Evolutionary conservation across 2,329 filamentous ascomycete genomes (phyloP).

Genomic region (Aspergillus brunneoviolaceus): DNA sequence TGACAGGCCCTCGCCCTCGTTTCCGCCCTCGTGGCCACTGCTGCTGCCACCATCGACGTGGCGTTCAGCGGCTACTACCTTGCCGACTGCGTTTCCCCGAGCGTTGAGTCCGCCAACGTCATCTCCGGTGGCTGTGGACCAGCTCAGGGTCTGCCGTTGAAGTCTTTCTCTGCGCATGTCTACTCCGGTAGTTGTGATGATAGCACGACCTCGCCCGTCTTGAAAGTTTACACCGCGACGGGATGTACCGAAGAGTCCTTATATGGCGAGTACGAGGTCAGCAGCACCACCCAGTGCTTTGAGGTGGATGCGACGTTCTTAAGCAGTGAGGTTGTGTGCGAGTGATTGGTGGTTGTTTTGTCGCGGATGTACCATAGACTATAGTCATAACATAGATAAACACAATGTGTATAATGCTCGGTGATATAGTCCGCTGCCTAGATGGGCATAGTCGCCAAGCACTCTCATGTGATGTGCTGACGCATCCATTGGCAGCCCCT

Average conservation of each 20-base stretch:
- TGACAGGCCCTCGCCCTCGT: neutral
- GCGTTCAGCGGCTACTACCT: conserved; percentile 5
- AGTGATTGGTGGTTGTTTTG: neutral
- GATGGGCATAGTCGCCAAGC: neutral
- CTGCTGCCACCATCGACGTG: neutral
- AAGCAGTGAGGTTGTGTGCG: conserved; percentile 4
- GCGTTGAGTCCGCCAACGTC: conserved; percentile 2
- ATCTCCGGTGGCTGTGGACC: neutral
- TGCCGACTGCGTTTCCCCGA: conserved; percentile 1
- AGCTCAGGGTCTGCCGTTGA: neutral
- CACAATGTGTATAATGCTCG: too few species aligned
- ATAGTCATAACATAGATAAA: too few species aligned
- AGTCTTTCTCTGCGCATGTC: conserved; percentile 1
- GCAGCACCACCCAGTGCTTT: neutral
- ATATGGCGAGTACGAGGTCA: neutral
- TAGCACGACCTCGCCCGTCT: neutral
- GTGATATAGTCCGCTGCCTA: neutral
- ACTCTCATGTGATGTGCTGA: neutral
- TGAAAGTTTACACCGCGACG: conserved; percentile 1
- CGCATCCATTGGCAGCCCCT: neutral
- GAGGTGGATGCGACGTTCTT: conserved; percentile 1
- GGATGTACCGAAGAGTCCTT: neutral
- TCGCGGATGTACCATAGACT: too few species aligned
- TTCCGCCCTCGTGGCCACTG: neutral
- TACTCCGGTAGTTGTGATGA: conserved; percentile 2